These are phyloP conservation scores for Suillus discolor DNA, from an alignment of 768 basidiomycete species.

Conservation along the genomic window DNA sequence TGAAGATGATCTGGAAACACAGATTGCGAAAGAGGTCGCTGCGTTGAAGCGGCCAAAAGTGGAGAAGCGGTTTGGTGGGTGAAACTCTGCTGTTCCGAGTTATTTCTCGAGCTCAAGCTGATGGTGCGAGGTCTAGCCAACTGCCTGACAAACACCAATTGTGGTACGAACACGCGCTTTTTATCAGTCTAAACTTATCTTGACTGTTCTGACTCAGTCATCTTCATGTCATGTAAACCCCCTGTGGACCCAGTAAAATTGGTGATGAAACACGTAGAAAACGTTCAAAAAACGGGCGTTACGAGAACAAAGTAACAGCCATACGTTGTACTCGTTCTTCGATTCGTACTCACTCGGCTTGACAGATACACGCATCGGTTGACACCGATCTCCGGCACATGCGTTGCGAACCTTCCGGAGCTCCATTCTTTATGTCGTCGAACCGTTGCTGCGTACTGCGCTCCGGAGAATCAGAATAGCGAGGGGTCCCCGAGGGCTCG, in stretches of 20 bases:
- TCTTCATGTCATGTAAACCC: conserved; percentile 79
- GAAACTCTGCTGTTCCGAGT: not conserved
- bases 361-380: conserved; percentile 70
- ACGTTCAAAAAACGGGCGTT: conserved; percentile 61
- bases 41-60: conserved; percentile 66
- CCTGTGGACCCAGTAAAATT: conserved; percentile 79
- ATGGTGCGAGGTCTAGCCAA: conserved; percentile 48
- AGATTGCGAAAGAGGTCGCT: conserved; percentile 71
- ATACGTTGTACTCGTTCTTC: not conserved
- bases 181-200: not conserved
- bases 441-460: conserved; percentile 56
- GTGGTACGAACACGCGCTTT: conserved; percentile 46
- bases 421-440: conserved; percentile 63
- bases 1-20: conserved; percentile 62
- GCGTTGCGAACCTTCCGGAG: conserved; percentile 68
- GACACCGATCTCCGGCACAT: conserved; percentile 68
- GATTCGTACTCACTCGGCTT: not conserved
- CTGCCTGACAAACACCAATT: conserved; percentile 79
- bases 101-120: not conserved
- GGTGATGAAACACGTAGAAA: conserved; percentile 62
- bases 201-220: conserved; percentile 44
- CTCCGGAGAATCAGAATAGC: conserved; percentile 36
- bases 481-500: conserved; percentile 38
- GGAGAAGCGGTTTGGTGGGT: conserved; percentile 67
- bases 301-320: conserved; percentile 61